These are phyloP conservation scores for Canavalia ensiformis DNA, from an alignment of 306 rosid species.

Conservation along the genomic window DNA sequence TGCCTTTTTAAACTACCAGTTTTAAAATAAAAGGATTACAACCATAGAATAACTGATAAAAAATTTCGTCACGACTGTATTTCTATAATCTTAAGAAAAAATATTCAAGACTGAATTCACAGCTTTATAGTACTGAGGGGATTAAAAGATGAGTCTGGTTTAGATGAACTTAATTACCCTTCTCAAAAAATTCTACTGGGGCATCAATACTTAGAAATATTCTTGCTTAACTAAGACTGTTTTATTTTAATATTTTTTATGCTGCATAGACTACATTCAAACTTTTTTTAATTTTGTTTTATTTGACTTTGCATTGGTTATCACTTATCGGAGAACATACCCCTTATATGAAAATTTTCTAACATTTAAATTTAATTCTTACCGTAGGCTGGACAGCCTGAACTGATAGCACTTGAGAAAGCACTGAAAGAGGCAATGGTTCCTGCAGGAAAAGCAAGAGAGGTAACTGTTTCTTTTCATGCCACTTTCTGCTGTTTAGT, in stretches of 20 bases:
- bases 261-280: background rate
- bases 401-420: constrained; percentile 89
- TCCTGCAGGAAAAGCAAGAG: constrained; percentile 88
- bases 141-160: constrained; percentile 2
- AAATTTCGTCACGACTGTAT: background rate
- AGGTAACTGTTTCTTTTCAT: constrained; percentile 59
- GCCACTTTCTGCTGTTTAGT: constrained; percentile 14
- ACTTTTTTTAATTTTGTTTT: background rate
- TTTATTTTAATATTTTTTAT: background rate
- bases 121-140: background rate
- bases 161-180: constrained; percentile 19
- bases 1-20: constrained; percentile 30
- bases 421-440: constrained; percentile 86
- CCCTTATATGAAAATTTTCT: background rate
- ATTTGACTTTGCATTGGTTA: constrained; percentile 6
- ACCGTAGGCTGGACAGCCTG: constrained; percentile 88
- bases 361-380: constrained; percentile 38
- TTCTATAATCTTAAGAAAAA: background rate
- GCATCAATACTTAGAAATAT: constrained; percentile 12
- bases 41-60: background rate
- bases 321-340: background rate
- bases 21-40: constrained; percentile 10
- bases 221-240: constrained; percentile 14
- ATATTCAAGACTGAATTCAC: constrained; percentile 16
- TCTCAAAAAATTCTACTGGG: background rate